Evolutionary conservation across 140 eudicot species (phyloP), one percentile per base, ranked within the genome.

Genomic region (Cichorium intybus): DNA sequence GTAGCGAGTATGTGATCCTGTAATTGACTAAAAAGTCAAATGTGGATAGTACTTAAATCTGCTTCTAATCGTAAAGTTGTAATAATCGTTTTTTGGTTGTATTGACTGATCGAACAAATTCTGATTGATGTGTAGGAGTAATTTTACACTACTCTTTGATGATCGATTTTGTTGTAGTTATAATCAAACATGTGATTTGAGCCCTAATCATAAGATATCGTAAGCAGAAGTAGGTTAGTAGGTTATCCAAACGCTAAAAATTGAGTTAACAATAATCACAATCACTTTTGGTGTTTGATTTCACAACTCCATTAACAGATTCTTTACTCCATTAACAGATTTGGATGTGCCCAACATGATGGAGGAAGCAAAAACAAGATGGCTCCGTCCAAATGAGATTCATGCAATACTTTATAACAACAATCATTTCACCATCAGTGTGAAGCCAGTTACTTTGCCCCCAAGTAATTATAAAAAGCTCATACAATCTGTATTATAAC

Each of bases 331-430:
- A 24, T 60, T 52, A 56, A 60, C 93, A 92, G 98, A 92, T 71
- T 75, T 92, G 86, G 98, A 88, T 74, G 52, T 92, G 41, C 60
- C 47, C 46, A 79, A 66, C 77, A 88, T 88, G 71, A 72, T 81
- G 89, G 95, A 83, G 72, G 98, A 92, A 80, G 96, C 98, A 33
- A 83, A 78, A 73, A 49, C 82, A 46, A 85, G 98, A 76, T 92
- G 98, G 98, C 91, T 92, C 18, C 72, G 96, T 24, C 95, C 96
- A 23, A 92, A 92, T 68, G 98, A 92, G 84, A 89, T 92, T 75
- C 93, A 85, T 73, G 98, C 98, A 28, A 56, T 92, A 49, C 93
- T 92, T 41, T 81, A 81, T 59, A 92, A 92, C 83, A 74, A 81
- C 74, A 83, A 72, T 62, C 26, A 75, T 69, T 92, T 92, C 84